Evolutionary conservation across 768 basidiomycete genomes (phyloP), one percentile per base, ranked within the genome.

Genomic region (Naganishia vaughanmartiniae): DNA sequence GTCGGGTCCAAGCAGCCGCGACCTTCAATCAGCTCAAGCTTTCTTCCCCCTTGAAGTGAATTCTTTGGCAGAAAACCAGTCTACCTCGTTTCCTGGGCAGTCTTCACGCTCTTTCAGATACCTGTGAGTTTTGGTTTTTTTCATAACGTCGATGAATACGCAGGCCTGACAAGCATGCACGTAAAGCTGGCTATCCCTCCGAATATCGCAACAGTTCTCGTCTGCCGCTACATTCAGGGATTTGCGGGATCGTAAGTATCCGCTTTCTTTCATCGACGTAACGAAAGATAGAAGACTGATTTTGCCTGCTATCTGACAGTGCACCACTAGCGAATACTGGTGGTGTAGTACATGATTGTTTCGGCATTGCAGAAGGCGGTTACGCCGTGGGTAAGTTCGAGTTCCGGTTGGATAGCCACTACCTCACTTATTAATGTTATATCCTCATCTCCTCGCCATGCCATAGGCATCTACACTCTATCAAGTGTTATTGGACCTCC

Each of bases 201-300:
- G 21, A 76, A 76, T 30, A 65, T 73, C 9, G 72, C 70, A 21
- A 76, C 75, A 0, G 69, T 74, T 0, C 54, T 76, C 28, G 71
- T 74, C 31, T 74, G 75, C 46, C 72, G 75, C 46, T 76, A 73
- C 70, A 70, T 76, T 9, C 75, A 76, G 56, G 75, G 75, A 21
- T 71, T 76, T 42, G 70, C 75, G 7, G 75, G 75, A 63, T 74
- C 73, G 74, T 75, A 56, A 34, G 70, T 71, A 4, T 15, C 39
- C 45, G 6, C 31, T 21, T 24, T 4, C 30, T 19, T 51, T 51
- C 21, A 42, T 15, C 48, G 14, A 4, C 48, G 34, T 10, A 34
- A 39, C 30, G 34, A 19, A 24, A 34, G 34, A 26, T 12, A n/a
- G 15, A 21, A 39, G 14, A 58, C 15, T 24, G 31, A 58, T 31